Evolutionary conservation across 202 grass and related monocot genomes (phyloP), one percentile per base, ranked within the genome.

Genomic region (Tripidium arundinaceum): DNA sequence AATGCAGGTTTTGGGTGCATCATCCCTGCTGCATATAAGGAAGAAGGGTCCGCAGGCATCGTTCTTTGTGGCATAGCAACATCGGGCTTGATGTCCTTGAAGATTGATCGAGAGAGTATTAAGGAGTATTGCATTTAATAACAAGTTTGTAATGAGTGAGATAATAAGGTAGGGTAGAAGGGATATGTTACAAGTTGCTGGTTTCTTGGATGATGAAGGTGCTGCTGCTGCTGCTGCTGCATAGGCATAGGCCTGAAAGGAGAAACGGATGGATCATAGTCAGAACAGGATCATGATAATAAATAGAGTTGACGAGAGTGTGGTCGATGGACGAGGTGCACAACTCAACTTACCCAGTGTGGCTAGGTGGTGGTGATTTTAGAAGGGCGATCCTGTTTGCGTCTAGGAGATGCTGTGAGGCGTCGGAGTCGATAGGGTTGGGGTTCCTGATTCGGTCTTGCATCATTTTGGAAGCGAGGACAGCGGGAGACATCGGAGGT

Each of bases 11-110:
- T 98, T 60, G 90, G 68, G 65, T 94, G 92, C 82, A 90, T 86
- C 83, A 91, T 89, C 27, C 86, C 82, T 50, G 89, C 72, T 42
- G 82, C 74, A 40, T 94, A 94, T 25, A 94, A 70, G 5, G 93
- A 83, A 78, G 95, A 81, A 66, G 88, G 86, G 75, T 98, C 92
- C 19, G 77, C 79, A 49, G 89, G 87, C 88, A 94, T 82, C 66
- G 85, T 78, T 87, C 86, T 91, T 62, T 86, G 95, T 58, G 85
- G 73, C 82, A 84, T 82, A 49, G 76, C 77, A 64, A 84, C 70
- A 64, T 95, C 92, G 55, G 82, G 78, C 82, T 98, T 98, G 74
- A 88, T 88, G 49, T 95, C 92, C 92, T 85, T 95, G 78, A 80
- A 66, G 65, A 81, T 67, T 24, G 78, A 79, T 82, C 5, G 13